Percentiles rank a stretch among this genome's conserved stretches.
Evolutionary conservation across 768 basidiomycete genomes (phyloP).

Genomic region (Termitomyces sp.): DNA sequence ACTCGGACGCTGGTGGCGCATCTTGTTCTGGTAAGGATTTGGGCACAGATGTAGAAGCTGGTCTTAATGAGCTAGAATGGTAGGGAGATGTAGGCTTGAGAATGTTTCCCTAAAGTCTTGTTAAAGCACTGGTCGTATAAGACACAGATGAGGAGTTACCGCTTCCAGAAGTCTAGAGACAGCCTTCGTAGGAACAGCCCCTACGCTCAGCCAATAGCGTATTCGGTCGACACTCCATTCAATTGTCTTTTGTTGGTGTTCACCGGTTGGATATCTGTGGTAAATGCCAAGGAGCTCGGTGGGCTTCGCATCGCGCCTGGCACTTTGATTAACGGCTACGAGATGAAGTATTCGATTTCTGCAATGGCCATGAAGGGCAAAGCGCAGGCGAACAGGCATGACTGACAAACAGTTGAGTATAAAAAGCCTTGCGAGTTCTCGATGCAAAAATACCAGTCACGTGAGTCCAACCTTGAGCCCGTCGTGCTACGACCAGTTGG

Average conservation of each 20-base stretch:
- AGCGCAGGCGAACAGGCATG: conserved; percentile 84
- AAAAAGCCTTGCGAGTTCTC: not conserved
- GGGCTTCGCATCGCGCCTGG: conserved; percentile 78
- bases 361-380: conserved; percentile 75
- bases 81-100: conserved; percentile 54
- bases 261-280: conserved; percentile 57
- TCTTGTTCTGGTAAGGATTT: not conserved
- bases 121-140: not conserved
- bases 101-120: conserved; percentile 52
- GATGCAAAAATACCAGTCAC: conserved; percentile 6
- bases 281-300: conserved; percentile 85
- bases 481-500: not conserved
- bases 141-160: conserved; percentile 37
- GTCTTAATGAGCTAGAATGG: conserved; percentile 32
- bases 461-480: not conserved
- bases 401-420: not conserved
- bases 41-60: not conserved
- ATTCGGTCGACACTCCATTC: conserved; percentile 92
- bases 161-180: conserved; percentile 73
- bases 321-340: conserved; percentile 73
- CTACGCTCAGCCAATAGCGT: conserved; percentile 81
- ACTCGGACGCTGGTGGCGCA: not conserved
- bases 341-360: conserved; percentile 79
- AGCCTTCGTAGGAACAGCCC: conserved; percentile 76
- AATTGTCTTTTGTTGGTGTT: conserved; percentile 61